Conservation (phyloP, 352 stramenopile species). For the Blastocystis sp. region DNA sequence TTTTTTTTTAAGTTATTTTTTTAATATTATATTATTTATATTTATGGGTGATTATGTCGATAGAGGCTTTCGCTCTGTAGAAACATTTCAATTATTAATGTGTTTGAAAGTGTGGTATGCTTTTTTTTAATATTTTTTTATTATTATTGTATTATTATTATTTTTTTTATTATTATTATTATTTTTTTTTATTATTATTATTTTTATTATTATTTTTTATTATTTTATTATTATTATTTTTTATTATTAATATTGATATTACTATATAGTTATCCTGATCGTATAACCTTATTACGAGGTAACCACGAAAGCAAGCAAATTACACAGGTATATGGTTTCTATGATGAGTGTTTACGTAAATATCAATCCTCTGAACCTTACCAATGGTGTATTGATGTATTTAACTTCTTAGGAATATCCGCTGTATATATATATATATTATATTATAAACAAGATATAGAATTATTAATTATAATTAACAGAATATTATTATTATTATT, state of each 20-base stretch:
- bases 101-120: slow-evolving; percentile 53
- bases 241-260: slow-evolving; percentile 62
- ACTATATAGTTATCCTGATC: slow-evolving; percentile 59
- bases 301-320: slow-evolving; percentile 68
- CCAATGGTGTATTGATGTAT: slow-evolving; percentile 82
- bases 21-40: slow-evolving; percentile 52
- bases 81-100: slow-evolving; percentile 66
- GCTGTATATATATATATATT: slow-evolving; percentile 56
- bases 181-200: slow-evolving; percentile 56
- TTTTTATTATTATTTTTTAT: too few species aligned
- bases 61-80: slow-evolving; percentile 62
- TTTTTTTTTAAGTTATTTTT: too few species aligned
- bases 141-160: too few species aligned
- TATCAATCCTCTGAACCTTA: slow-evolving; percentile 83
- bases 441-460: too few species aligned
- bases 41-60: slow-evolving; percentile 75
- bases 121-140: too few species aligned
- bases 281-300: slow-evolving; percentile 62
- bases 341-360: slow-evolving; percentile 73
- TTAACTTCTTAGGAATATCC: slow-evolving; percentile 78
- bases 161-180: slow-evolving; percentile 60
- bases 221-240: slow-evolving; percentile 30
- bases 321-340: slow-evolving; percentile 67
- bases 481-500: slow-evolving; percentile 44
- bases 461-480: too few species aligned